phyloP scores from a whole-genome alignment of 306 rosid species.

The Begonia fuchsioides region DNA sequence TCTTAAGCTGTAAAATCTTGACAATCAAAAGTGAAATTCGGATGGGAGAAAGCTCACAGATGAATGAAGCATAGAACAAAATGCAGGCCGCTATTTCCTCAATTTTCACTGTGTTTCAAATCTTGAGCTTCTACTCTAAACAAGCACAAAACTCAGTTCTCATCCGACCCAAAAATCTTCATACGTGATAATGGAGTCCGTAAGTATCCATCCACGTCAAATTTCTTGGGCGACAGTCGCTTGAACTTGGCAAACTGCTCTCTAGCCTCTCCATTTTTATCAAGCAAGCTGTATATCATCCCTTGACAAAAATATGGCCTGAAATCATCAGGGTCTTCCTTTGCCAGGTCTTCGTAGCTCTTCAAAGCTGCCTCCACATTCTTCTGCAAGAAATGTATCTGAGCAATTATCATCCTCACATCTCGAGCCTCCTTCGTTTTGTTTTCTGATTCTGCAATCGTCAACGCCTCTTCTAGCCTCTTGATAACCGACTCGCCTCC shows the following conservation, averaged over 20 bases:
- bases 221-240: conserved; percentile 69
- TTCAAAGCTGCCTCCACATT: conserved; percentile 61
- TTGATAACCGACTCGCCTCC: conserved; percentile 50
- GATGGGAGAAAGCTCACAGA: no score
- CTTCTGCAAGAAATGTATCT: conserved; percentile 73
- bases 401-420: conserved; percentile 73
- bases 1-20: not conserved
- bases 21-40: not conserved
- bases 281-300: conserved; percentile 80
- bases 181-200: conserved; percentile 63
- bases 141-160: conserved; percentile 28
- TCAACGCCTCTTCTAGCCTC: conserved; percentile 55
- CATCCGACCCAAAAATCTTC: conserved; percentile 62
- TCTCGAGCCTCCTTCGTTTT: conserved; percentile 59
- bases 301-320: conserved; percentile 85
- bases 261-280: conserved; percentile 60
- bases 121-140: conserved; percentile 5
- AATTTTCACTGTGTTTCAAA: no score
- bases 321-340: conserved; percentile 67
- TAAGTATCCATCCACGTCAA: conserved; percentile 79
- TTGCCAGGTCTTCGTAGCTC: conserved; percentile 30
- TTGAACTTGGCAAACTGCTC: conserved; percentile 63
- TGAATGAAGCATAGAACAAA: no score
- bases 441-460: conserved; percentile 42
- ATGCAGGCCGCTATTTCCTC: no score